Evolutionary conservation across 2,329 filamentous ascomycete genomes (phyloP).

Genomic region (Grosmannia huntii): DNA sequence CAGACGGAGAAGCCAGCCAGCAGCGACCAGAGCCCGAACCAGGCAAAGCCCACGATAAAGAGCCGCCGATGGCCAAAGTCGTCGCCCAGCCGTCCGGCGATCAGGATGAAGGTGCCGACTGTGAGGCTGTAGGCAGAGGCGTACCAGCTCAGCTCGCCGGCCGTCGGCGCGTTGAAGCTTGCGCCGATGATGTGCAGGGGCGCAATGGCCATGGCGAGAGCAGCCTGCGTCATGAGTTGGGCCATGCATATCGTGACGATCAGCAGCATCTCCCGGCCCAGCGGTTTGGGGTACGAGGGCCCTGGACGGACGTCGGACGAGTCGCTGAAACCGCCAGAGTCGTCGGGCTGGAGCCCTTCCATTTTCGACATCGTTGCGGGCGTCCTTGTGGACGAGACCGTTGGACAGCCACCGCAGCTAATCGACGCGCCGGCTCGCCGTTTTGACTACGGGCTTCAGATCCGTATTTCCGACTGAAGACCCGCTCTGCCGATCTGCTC

Average conservation of each 20-base stretch:
- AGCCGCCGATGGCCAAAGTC: slow-evolving; percentile 47
- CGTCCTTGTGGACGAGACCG: background rate
- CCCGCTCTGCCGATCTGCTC: too few species aligned
- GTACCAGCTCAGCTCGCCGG: slow-evolving; percentile 46
- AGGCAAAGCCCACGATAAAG: slow-evolving; percentile 44
- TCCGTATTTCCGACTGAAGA: too few species aligned
- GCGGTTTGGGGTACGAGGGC: background rate
- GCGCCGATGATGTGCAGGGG: slow-evolving; percentile 4
- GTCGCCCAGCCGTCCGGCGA: slow-evolving; percentile 47
- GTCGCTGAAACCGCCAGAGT: background rate
- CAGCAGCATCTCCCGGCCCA: background rate
- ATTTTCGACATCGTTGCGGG: background rate
- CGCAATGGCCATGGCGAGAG: slow-evolving; percentile 3
- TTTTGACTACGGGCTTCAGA: too few species aligned
- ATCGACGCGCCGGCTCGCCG: too few species aligned
- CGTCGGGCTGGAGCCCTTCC: background rate
- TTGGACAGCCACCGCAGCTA: too few species aligned
- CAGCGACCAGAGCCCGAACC: slow-evolving; percentile 57
- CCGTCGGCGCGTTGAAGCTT: slow-evolving; percentile 4
- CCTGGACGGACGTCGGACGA: background rate
- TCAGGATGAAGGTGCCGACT: slow-evolving; percentile 37
- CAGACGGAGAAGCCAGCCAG: slow-evolving; percentile 40
- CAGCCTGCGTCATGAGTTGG: slow-evolving; percentile 8
- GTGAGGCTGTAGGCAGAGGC: slow-evolving; percentile 24
- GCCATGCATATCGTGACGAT: slow-evolving; percentile 7